Percentiles rank a stretch among this genome's conserved stretches.
These are phyloP conservation scores for Spencermartinsiella europaea DNA, from an alignment of 805 yeast genomes.

Conservation along the genomic window DNA sequence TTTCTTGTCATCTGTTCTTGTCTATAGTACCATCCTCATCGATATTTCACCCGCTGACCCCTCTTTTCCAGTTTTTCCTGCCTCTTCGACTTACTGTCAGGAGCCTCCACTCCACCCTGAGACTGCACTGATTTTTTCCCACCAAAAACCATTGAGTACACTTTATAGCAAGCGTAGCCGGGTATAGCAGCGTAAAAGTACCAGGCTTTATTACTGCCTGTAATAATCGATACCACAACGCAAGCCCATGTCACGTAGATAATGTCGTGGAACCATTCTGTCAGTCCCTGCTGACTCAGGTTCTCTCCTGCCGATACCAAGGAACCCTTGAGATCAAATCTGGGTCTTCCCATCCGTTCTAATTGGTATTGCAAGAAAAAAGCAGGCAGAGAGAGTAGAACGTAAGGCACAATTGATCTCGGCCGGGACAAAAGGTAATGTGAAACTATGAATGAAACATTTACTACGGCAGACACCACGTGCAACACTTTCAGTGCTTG, in stretches of 20 bases:
- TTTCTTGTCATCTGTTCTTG: too few species aligned
- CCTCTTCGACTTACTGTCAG: slow-evolving; percentile 31
- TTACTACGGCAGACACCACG: slow-evolving; percentile 35
- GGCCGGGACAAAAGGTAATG: slow-evolving; percentile 44
- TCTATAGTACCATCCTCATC: too few species aligned
- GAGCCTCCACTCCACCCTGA: slow-evolving; percentile 9
- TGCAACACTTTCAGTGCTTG: slow-evolving; percentile 32
- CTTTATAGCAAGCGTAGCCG: slow-evolving; percentile 44
- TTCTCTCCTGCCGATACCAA: slow-evolving; percentile 56
- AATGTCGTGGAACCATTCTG: slow-evolving; percentile 68
- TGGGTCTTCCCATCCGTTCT: slow-evolving; percentile 60
- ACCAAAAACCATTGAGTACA: slow-evolving; percentile 36
- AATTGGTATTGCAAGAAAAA: slow-evolving; percentile 44
- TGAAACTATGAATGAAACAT: slow-evolving; percentile 36
- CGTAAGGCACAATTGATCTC: slow-evolving; percentile 38
- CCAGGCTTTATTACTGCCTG: slow-evolving; percentile 62
- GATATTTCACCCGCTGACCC: slow-evolving; percentile 16
- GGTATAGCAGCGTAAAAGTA: slow-evolving; percentile 45
- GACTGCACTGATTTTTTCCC: slow-evolving; percentile 18
- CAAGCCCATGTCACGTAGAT: slow-evolving; percentile 59
- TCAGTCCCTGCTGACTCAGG: slow-evolving; percentile 55
- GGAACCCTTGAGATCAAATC: slow-evolving; percentile 41
- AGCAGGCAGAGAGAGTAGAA: slow-evolving; percentile 41
- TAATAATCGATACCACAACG: slow-evolving; percentile 46
- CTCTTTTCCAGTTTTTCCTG: slow-evolving; percentile 37